Percentiles rank a stretch among this genome's conserved stretches.
Conservation (phyloP, 345 rosid genomes). For the Draba incana region DNA sequence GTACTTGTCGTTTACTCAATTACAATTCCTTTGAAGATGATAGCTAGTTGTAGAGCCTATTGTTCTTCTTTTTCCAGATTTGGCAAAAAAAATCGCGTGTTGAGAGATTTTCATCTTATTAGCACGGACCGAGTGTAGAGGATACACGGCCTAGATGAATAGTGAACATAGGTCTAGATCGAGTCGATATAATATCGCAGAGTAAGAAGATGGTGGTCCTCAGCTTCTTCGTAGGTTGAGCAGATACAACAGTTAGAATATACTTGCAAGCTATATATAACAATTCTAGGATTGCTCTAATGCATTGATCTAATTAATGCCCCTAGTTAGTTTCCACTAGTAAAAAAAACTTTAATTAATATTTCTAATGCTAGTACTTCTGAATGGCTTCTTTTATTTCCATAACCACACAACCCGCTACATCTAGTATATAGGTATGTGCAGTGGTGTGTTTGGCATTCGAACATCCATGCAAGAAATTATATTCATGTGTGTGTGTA, state of each 20-base stretch:
- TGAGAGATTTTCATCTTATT: background rate
- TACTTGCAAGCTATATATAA: background rate
- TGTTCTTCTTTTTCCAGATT: background rate
- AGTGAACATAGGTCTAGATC: no score
- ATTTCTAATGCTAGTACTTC: no score
- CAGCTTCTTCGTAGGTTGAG: background rate
- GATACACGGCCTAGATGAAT: no score
- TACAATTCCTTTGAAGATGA: background rate
- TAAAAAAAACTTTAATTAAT: no score
- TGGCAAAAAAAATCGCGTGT: background rate
- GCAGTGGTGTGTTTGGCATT: background rate
- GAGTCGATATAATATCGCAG: no score
- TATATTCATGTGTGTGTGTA: background rate
- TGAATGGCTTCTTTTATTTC: background rate
- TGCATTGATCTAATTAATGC: no score
- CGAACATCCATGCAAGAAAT: slow-evolving; percentile 2
- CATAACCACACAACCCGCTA: background rate
- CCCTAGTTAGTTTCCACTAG: no score
- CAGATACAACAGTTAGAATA: background rate
- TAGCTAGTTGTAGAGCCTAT: background rate
- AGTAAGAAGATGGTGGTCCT: no score
- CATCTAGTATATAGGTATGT: no score
- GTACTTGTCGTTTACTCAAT: background rate
- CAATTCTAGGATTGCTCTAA: background rate
- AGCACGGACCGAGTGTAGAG: no score